phyloP scores from a whole-genome alignment of 2,329 filamentous ascomycete genomes.

The Xylariaceae sp. region DNA sequence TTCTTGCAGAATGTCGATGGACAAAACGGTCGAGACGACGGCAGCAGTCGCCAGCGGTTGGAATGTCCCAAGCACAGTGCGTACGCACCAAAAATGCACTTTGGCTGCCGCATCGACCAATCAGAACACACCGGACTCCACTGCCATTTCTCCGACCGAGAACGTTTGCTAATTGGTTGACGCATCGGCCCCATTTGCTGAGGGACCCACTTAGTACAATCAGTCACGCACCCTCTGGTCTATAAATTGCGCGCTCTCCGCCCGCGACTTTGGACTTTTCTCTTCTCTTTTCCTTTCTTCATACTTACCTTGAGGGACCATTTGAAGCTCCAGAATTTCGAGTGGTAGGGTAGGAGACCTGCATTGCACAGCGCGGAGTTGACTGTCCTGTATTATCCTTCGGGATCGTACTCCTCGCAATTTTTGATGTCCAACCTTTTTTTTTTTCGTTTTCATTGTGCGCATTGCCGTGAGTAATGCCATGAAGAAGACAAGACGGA shows the following conservation, averaged over 20 bases:
- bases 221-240: constrained; percentile 6
- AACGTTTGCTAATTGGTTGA: constrained; percentile 15
- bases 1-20: background rate
- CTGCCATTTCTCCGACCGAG: background rate
- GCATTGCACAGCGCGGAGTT: constrained; percentile 51
- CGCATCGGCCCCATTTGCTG: background rate
- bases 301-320: constrained; percentile 49
- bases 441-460: constrained; percentile 40
- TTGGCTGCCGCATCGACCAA: background rate
- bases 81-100: too few relatives aligned
- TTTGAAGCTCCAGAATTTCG: constrained; percentile 41
- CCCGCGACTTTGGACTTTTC: constrained; percentile 8
- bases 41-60: background rate
- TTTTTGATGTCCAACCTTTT: constrained; percentile 39
- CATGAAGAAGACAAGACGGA: constrained; percentile 43
- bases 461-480: constrained; percentile 34
- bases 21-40: background rate
- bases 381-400: constrained; percentile 47
- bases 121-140: background rate
- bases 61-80: background rate
- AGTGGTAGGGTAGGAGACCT: constrained; percentile 41
- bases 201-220: constrained; percentile 14
- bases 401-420: constrained; percentile 46
- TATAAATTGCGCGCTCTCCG: constrained; percentile 22
- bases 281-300: constrained; percentile 37